These are phyloP conservation scores for Neonectria magnoliae DNA, from an alignment of 2,329 filamentous ascomycete species.

Conservation along the genomic window DNA sequence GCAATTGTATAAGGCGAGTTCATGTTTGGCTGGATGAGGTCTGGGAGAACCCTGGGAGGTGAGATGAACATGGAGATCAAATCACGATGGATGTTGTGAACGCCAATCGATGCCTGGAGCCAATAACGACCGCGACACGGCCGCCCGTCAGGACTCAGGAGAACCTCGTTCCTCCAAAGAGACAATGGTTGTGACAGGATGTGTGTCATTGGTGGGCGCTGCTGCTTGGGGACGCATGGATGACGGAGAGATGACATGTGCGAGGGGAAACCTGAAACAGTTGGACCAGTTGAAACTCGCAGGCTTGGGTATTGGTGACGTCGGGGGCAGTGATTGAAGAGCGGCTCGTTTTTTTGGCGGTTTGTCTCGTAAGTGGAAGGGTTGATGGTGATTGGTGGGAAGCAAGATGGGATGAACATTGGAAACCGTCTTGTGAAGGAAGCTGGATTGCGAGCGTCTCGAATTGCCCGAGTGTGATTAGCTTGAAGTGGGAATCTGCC, in stretches of 20 bases:
- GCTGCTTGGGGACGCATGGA: conserved; percentile 6
- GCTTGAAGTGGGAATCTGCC: no score
- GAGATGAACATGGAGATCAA: conserved; percentile 24
- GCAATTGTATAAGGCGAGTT: not conserved
- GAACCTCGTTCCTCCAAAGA: not conserved
- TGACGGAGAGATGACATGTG: conserved; percentile 22
- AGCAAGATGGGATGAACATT: conserved; percentile 15
- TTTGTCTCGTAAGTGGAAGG: not conserved
- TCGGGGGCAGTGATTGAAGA: not conserved
- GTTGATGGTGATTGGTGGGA: conserved; percentile 12
- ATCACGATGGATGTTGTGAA: conserved; percentile 14
- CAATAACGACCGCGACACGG: not conserved
- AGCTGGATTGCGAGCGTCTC: conserved; percentile 12
- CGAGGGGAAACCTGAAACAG: conserved; percentile 20
- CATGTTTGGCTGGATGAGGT: conserved; percentile 8
- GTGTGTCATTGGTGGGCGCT: conserved; percentile 25
- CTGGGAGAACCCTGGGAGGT: conserved; percentile 3
- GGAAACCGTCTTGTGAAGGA: conserved; percentile 10
- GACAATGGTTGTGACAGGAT: conserved; percentile 3
- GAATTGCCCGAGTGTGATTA: conserved; percentile 1
- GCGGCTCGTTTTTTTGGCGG: not conserved
- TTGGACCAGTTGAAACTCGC: conserved; percentile 17
- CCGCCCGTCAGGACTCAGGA: not conserved
- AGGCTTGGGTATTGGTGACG: not conserved
- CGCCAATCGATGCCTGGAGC: conserved; percentile 13